Evolutionary conservation across 148 eudicot genomes (phyloP).

Genomic region (Rhododendron williamsianum): DNA sequence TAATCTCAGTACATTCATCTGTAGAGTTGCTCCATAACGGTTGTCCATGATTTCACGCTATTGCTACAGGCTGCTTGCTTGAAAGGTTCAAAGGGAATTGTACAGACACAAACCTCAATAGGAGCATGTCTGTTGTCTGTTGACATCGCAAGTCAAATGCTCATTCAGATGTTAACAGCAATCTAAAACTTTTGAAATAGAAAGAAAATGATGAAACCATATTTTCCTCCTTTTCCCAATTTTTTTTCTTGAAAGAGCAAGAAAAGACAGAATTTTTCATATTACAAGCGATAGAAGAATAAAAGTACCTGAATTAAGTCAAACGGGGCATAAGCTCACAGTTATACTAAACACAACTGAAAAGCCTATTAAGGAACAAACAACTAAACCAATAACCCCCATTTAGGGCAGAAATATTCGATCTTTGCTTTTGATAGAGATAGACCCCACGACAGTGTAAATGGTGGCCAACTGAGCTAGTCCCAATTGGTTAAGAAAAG

Average conservation of each 20-base stretch:
- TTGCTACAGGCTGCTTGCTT: not conserved
- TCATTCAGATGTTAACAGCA: not conserved
- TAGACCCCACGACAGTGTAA: not conserved
- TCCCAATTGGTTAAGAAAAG: not conserved
- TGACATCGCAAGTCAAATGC: conserved; percentile 1
- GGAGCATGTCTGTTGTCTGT: not conserved
- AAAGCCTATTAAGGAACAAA: not conserved
- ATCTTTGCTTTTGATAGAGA: not conserved
- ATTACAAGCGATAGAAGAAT: not conserved
- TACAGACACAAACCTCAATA: not conserved
- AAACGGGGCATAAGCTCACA: not conserved
- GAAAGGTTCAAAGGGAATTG: not conserved
- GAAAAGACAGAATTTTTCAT: not conserved
- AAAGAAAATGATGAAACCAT: not conserved
- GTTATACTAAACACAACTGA: not conserved
- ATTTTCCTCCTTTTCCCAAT: not conserved
- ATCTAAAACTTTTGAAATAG: not conserved
- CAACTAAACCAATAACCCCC: not conserved
- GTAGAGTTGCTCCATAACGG: not conserved
- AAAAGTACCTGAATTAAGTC: not conserved
- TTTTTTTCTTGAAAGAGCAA: not conserved
- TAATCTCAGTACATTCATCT: not conserved
- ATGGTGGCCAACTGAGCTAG: not conserved
- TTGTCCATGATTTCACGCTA: not conserved
- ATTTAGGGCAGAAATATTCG: not conserved